These are phyloP conservation scores for Viola odorata DNA, from an alignment of 345 rosid genomes.

Conservation along the genomic window DNA sequence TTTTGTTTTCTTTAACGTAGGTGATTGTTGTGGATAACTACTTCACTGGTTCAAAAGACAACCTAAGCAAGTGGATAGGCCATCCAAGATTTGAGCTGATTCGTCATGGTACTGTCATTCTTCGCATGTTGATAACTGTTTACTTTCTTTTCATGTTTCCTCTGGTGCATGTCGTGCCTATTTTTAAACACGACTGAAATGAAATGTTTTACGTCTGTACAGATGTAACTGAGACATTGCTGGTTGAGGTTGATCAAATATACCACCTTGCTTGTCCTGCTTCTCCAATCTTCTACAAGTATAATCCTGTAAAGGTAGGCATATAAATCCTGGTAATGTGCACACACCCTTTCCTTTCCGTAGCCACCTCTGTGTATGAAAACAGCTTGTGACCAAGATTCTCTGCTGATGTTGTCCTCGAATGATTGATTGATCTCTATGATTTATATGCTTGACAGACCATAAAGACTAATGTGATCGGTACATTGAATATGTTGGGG, in stretches of 20 bases:
- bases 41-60: constrained; percentile 90
- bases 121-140: background rate
- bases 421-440: background rate
- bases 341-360: background rate
- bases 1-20: constrained; percentile 20
- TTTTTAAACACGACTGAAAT: too few relatives aligned
- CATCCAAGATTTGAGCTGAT: constrained; percentile 96
- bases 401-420: background rate
- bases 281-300: constrained; percentile 93
- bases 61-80: constrained; percentile 88
- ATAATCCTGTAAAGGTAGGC: constrained; percentile 93
- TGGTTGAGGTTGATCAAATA: constrained; percentile 83
- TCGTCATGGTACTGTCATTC: constrained; percentile 64
- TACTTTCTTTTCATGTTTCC: background rate
- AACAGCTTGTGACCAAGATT: background rate
- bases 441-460: constrained; percentile 40
- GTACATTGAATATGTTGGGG: constrained; percentile 93
- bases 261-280: constrained; percentile 99
- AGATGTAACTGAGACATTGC: constrained; percentile 93
- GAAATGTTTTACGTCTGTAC: constrained; percentile 5
- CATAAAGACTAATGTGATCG: constrained; percentile 93
- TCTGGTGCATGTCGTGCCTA: too few relatives aligned
- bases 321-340: too few relatives aligned
- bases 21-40: constrained; percentile 84
- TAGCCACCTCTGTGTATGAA: background rate